These are phyloP conservation scores for Pyrenophora teres DNA, from an alignment of 2,329 filamentous ascomycete genomes.

Conservation along the genomic window DNA sequence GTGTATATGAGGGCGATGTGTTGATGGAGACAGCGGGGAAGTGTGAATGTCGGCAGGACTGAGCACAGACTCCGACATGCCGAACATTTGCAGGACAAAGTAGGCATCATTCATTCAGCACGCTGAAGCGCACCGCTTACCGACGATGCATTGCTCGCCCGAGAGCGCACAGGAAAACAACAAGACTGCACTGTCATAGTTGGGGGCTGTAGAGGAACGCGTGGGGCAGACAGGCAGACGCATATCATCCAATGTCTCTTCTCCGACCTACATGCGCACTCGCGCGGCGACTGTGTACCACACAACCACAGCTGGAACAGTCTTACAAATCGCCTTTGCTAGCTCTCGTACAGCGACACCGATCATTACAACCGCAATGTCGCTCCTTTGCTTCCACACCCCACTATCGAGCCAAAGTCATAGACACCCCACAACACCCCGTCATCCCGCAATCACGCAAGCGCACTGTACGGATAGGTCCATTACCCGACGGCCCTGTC, in stretches of 20 bases:
- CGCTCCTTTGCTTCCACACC: constrained; percentile 33
- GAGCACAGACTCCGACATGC: constrained; percentile 9
- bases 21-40: neutral
- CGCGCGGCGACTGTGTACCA: constrained; percentile 35
- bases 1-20: too few species aligned
- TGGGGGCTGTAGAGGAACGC: neutral
- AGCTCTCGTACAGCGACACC: constrained; percentile 24
- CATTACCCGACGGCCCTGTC: constrained; percentile 36
- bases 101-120: constrained; percentile 6
- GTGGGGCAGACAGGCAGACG: constrained; percentile 10
- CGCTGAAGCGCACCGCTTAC: constrained; percentile 3
- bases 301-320: constrained; percentile 23
- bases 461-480: constrained; percentile 41
- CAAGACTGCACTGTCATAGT: neutral
- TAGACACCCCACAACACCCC: constrained; percentile 31
- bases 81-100: constrained; percentile 7
- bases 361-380: constrained; percentile 19
- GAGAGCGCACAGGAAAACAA: neutral
- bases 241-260: constrained; percentile 33
- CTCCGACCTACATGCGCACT: constrained; percentile 34
- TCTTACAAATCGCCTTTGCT: constrained; percentile 26
- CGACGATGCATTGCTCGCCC: constrained; percentile 13
- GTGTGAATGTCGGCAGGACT: neutral
- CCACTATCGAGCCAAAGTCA: constrained; percentile 30
- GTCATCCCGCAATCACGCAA: constrained; percentile 28